phyloP scores from a whole-genome alignment of 257 asterid species.

The Solanum neorickii region DNA sequence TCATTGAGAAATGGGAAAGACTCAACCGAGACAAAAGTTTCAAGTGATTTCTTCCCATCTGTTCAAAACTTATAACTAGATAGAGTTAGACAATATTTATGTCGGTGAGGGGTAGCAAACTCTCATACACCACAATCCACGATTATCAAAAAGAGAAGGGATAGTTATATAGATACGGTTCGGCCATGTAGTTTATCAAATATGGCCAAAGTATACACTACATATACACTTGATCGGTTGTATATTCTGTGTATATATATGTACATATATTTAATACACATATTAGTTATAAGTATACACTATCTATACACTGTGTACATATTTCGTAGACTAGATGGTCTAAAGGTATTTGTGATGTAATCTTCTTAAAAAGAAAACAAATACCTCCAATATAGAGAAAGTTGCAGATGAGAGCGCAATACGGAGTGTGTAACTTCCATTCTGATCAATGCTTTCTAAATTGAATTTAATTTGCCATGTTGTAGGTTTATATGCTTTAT shows the following conservation, averaged over 20 bases:
- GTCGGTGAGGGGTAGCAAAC: neutral
- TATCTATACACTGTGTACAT: neutral
- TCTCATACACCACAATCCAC: neutral
- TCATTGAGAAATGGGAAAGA: neutral
- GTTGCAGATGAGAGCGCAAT: constrained; percentile 68
- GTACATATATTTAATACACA: neutral
- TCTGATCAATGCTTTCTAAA: constrained; percentile 21
- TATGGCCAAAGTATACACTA: neutral
- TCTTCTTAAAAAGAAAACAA: neutral
- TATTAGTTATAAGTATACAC: neutral
- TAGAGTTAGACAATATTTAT: neutral
- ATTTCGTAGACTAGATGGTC: neutral
- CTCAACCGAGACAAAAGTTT: neutral
- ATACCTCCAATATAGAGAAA: constrained; percentile 59
- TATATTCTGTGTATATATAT: neutral
- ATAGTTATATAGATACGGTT: neutral
- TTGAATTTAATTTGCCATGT: constrained; percentile 68
- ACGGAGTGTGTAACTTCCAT: constrained; percentile 40
- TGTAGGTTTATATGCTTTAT: constrained; percentile 37
- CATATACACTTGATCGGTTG: neutral
- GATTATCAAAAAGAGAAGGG: neutral
- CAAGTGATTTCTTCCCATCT: neutral
- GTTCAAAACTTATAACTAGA: neutral
- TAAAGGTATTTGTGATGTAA: neutral
- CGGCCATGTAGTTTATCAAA: neutral